These are phyloP conservation scores for Niveomyces coronatus DNA, from an alignment of 2,329 filamentous ascomycete genomes.

Conservation along the genomic window DNA sequence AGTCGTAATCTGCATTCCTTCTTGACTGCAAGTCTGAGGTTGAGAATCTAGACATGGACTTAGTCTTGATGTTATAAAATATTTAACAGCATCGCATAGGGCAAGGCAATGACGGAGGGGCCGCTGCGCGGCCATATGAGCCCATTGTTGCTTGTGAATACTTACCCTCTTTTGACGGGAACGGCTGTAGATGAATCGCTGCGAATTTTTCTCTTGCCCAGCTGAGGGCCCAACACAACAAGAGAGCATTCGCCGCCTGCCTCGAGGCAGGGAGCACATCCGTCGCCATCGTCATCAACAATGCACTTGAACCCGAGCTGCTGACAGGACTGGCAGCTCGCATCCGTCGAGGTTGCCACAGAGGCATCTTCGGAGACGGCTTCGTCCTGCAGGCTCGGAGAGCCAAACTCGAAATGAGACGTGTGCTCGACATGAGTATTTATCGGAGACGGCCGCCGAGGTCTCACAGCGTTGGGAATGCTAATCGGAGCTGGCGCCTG, in stretches of 20 bases:
- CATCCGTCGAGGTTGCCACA: slow-evolving; percentile 30
- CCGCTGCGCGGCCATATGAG: not conserved
- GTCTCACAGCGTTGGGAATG: too few relatives aligned
- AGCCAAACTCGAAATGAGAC: slow-evolving; percentile 37
- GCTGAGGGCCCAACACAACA: slow-evolving; percentile 47
- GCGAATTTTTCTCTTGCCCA: slow-evolving; percentile 70
- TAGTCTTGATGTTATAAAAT: not conserved
- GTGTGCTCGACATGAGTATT: too few relatives aligned
- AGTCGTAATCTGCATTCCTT: slow-evolving; percentile 44
- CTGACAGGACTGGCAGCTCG: slow-evolving; percentile 64
- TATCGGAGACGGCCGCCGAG: too few relatives aligned
- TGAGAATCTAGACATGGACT: slow-evolving; percentile 11
- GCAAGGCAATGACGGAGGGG: not conserved
- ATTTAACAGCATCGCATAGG: not conserved
- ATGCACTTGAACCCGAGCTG: slow-evolving; percentile 67
- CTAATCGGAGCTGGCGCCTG: too few relatives aligned
- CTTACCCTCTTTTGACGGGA: slow-evolving; percentile 61
- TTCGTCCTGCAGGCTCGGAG: slow-evolving; percentile 37
- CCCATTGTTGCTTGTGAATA: slow-evolving; percentile 10
- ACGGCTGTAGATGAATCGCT: slow-evolving; percentile 50
- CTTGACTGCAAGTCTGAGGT: slow-evolving; percentile 45
- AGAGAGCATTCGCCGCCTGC: slow-evolving; percentile 8
- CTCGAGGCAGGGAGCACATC: slow-evolving; percentile 34
- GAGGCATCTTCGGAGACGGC: slow-evolving; percentile 10
- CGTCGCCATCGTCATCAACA: slow-evolving; percentile 61